These are phyloP conservation scores for Marvania coccoides DNA, from an alignment of 139 green algal species.

Conservation along the genomic window DNA sequence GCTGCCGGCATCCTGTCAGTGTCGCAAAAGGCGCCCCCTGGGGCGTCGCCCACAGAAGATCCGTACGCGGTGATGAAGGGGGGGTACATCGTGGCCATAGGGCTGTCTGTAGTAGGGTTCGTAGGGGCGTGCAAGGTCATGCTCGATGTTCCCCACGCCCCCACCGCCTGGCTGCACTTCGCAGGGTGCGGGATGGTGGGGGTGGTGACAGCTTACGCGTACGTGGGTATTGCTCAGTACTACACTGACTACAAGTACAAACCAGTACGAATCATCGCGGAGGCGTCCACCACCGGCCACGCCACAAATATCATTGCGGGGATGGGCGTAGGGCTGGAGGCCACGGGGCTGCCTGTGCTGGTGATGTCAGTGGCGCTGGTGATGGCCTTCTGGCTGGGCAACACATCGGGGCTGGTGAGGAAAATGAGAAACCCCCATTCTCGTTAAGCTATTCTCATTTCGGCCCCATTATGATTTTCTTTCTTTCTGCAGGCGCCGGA, in stretches of 20 bases:
- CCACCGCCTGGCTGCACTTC: slow-evolving; percentile 57
- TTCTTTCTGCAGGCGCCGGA: slow-evolving; percentile 2
- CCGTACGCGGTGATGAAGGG: slow-evolving; percentile 53
- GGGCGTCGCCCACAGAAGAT: slow-evolving; percentile 27
- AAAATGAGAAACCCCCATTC: too few species aligned
- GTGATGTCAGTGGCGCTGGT: slow-evolving; percentile 46
- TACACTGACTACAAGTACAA: slow-evolving; percentile 28
- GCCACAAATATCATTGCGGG: slow-evolving; percentile 48
- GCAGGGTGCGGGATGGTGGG: slow-evolving; percentile 51
- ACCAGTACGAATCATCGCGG: slow-evolving; percentile 18
- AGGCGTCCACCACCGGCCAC: slow-evolving; percentile 24
- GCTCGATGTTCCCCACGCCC: slow-evolving; percentile 34
- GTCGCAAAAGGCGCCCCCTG: slow-evolving; percentile 1
- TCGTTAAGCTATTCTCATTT: too few species aligned
- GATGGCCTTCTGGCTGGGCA: slow-evolving; percentile 44
- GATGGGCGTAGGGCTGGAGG: slow-evolving; percentile 50
- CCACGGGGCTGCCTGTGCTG: slow-evolving; percentile 47
- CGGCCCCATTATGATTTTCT: too few species aligned
- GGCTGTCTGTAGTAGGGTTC: slow-evolving; percentile 16
- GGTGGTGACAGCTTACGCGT: slow-evolving; percentile 45
- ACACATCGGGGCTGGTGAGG: slow-evolving; percentile 39
- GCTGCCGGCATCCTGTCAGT: slow-evolving; percentile 51
- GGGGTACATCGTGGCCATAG: slow-evolving; percentile 34
- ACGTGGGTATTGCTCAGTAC: slow-evolving; percentile 56
- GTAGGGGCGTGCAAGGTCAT: slow-evolving; percentile 13